Evolutionary conservation across 129 eudicot genomes (phyloP).

Genomic region (Calendula officinalis): DNA sequence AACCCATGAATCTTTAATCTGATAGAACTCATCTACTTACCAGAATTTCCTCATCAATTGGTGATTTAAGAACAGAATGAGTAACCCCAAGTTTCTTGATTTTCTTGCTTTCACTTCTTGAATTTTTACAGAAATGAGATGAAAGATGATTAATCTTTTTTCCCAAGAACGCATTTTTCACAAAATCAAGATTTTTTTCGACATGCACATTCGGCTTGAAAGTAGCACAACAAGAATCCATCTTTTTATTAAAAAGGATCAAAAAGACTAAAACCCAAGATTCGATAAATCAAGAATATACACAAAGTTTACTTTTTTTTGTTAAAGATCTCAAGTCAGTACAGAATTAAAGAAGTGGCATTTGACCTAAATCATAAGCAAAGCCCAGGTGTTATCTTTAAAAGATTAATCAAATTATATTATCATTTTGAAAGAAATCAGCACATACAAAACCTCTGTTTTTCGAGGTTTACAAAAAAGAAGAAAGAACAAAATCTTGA

Average conservation of each 20-base stretch:
- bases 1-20: constrained; percentile 6
- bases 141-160: constrained; percentile 37
- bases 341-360: constrained; percentile 18
- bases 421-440: background rate
- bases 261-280: constrained; percentile 24
- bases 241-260: constrained; percentile 24
- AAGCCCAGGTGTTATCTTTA: constrained; percentile 2
- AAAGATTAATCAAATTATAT: constrained; percentile 6
- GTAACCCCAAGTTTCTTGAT: constrained; percentile 47
- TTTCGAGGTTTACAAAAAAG: constrained; percentile 21
- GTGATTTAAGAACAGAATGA: constrained; percentile 65
- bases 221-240: constrained; percentile 57
- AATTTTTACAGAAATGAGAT: constrained; percentile 24
- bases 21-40: constrained; percentile 34
- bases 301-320: constrained; percentile 6
- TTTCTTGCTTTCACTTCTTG: constrained; percentile 34
- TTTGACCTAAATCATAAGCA: constrained; percentile 19
- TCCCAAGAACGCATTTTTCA: constrained; percentile 50
- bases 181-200: constrained; percentile 17
- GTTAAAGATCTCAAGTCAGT: constrained; percentile 25
- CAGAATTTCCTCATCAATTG: constrained; percentile 52
- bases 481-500: constrained; percentile 22
- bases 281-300: constrained; percentile 16
- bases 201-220: constrained; percentile 40
- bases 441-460: constrained; percentile 4